Evolutionary conservation across 768 basidiomycete species (phyloP).

Genomic region (Rhizopogon sp.): DNA sequence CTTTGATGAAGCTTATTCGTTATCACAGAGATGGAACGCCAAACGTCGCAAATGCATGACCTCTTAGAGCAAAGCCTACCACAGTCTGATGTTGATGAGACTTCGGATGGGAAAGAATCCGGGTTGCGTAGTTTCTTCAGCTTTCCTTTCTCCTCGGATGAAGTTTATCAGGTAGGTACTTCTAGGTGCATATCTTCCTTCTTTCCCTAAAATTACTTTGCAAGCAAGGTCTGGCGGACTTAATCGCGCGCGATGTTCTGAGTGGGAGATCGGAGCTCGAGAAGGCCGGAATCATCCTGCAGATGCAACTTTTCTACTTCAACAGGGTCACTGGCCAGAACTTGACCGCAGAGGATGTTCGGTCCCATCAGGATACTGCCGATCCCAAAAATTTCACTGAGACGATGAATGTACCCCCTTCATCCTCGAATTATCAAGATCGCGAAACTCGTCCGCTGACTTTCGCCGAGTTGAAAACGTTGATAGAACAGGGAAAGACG

Average conservation of each 20-base stretch:
- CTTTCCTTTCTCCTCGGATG: slow-evolving; percentile 55
- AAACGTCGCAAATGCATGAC: background rate
- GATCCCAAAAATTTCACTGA: slow-evolving; percentile 1
- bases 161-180: slow-evolving; percentile 51
- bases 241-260: slow-evolving; percentile 40
- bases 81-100: background rate
- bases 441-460: slow-evolving; percentile 45
- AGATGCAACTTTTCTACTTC: slow-evolving; percentile 67
- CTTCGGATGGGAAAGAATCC: background rate
- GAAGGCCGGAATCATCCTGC: slow-evolving; percentile 43
- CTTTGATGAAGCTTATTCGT: background rate
- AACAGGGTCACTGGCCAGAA: slow-evolving; percentile 40
- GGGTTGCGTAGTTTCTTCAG: slow-evolving; percentile 24
- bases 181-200: background rate
- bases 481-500: slow-evolving; percentile 67
- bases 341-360: slow-evolving; percentile 25
- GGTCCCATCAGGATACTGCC: slow-evolving; percentile 7
- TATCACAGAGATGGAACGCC: background rate
- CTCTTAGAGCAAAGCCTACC: background rate
- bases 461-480: slow-evolving; percentile 61
- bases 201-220: slow-evolving; percentile 10
- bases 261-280: slow-evolving; percentile 32
- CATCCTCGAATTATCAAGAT: slow-evolving; percentile 5
- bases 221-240: slow-evolving; percentile 64
- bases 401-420: slow-evolving; percentile 1